Evolutionary conservation across 1,139 yeast genomes (phyloP).

Genomic region (Taphrina flavorubra): DNA sequence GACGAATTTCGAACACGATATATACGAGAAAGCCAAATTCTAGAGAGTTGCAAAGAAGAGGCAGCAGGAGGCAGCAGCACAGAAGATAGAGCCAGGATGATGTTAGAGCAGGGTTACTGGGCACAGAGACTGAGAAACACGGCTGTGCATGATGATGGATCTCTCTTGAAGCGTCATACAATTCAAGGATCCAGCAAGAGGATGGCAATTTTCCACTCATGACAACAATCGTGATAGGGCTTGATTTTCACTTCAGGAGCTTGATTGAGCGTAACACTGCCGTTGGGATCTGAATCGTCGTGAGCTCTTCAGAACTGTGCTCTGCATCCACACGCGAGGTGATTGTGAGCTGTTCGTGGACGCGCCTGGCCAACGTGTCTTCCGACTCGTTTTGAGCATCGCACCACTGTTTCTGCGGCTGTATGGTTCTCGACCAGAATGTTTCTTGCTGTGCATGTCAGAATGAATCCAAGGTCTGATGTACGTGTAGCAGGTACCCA

Average conservation of each 20-base stretch:
- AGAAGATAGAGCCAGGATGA: too few relatives aligned
- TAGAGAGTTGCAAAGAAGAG: too few relatives aligned
- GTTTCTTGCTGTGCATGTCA: constrained; percentile 14
- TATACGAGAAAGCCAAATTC: background rate
- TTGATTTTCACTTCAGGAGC: background rate
- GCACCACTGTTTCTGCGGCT: constrained; percentile 2
- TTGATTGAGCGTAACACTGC: constrained; percentile 1
- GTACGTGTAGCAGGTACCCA: background rate
- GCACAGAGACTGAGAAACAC: too few relatives aligned
- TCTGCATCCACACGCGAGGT: background rate
- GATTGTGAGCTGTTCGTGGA: constrained; percentile 4
- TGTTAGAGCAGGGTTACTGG: too few relatives aligned
- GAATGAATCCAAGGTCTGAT: too few relatives aligned
- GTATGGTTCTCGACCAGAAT: constrained; percentile 9
- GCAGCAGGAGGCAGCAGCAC: too few relatives aligned
- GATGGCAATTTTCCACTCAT: too few relatives aligned
- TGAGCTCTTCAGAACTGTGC: constrained; percentile 1
- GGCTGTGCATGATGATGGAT: too few relatives aligned
- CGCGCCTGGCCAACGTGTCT: background rate
- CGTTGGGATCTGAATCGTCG: constrained; percentile 2
- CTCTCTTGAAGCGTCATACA: too few relatives aligned
- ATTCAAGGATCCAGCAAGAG: too few relatives aligned
- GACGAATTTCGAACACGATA: background rate
- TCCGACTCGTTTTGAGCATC: background rate
- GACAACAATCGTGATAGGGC: background rate